Evolutionary conservation across 177 flowering plant genomes (phyloP), one percentile per base, ranked within the genome.

Genomic region (Tripterygium wilfordii): DNA sequence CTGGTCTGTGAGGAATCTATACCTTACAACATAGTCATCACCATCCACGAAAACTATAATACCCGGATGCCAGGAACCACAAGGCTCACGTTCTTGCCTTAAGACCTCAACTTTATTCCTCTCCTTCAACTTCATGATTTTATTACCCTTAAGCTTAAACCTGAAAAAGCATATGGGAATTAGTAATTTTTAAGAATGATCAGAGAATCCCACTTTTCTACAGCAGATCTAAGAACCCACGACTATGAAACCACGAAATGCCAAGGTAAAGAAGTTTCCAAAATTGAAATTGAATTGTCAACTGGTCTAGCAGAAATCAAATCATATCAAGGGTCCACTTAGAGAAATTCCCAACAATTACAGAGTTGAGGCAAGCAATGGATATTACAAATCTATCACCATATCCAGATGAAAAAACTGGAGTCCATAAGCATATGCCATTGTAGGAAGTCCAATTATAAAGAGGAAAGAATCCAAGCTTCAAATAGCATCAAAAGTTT

Each of bases 31-130:
- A 57, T 29, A 64, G 36, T 35, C 10, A 46, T 48, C 45, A 5
- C 56, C 67, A 46, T 39, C 36, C 14, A 18, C 49, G 36, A 58
- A 57, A 24, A 65, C 28, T 65, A 69, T 54, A 54, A 21, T 44
- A 12, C 61, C 69, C 22, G 64, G 53, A 69, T 50, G 61, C 69
- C 74, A 69, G 27, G 61, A 46, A 24, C 57, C 61, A 38, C 21
- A 57, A 8, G 56, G 53, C 48, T 39, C 58, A 24, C 36, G 36
- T 18, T 27, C 58, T 42, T 49, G 48, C 45, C 58, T 69, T 45
- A 54, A 58, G 12, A 65, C 67, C 55, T 69, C 74, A 14, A 69
- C 63, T 15, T 24, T 39, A 37, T 33, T 49, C 32, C 64, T 67
- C 48, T 57, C 20, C 39, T 45, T 58, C 37, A 65, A 61, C 63